Evolutionary conservation across 192 early-diverging fungal species (phyloP), one percentile per base, ranked within the genome.

Genomic region (Chytriomyces sp.): DNA sequence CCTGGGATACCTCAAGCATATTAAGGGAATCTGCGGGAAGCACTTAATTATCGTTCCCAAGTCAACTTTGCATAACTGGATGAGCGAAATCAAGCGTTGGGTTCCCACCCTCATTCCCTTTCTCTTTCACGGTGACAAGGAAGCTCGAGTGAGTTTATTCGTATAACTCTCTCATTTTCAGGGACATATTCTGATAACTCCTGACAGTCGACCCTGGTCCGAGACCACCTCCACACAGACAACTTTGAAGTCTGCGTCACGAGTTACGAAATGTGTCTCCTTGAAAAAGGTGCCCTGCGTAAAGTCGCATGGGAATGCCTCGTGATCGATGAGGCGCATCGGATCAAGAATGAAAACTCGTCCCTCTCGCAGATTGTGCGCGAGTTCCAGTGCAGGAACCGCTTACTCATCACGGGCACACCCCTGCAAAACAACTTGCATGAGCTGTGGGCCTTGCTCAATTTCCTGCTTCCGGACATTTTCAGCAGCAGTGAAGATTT

Each of bases 371-470:
- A 94, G 74, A 95, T 98, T n/a, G 92, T 99, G 31, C 90, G 96
- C 54, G 82, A 92, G 55, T 91, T 99, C 75, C 82, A 88, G 36
- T 93, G 95, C 33, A 85, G 90, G 54, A 92, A 94, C 67, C 88
- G 97, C 34, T 85, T 99, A 54, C 78, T 98, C 39, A 90, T 98
- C 19, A 96, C 96, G 0, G 96, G 96, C 67, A 98, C 96, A 0
- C 96, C 96, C 19, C 87, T 98, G 33, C 95, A 97, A 64, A 99
- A 99, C 87, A 96, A 98, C 63, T 83, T 99, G 10, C 94, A 97
- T 73, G 97, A 99, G 80, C 85, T 99, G n/a, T 99, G 97, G 97
- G 94, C 96, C 17, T 80, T 99, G 64, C 85, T 99, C 7, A 98
- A 99, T 79, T 99, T 99, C 75, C 77, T 99, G 76, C 80, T 99